phyloP scores from a whole-genome alignment of 805 yeast species.

The Pichia deserticola region DNA sequence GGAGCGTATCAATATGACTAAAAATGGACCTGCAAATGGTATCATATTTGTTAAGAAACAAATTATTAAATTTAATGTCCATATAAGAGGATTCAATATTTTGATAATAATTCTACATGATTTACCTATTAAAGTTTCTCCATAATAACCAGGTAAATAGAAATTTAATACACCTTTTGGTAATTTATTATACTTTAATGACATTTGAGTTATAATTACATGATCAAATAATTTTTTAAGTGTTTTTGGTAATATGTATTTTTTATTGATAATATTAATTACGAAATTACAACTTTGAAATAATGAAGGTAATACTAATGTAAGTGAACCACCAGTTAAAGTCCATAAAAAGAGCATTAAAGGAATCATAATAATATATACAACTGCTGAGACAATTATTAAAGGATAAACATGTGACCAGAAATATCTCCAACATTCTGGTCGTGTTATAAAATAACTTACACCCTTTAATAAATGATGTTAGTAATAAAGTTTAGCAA shows the following conservation, averaged over 20 bases:
- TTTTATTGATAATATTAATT: constrained; percentile 23
- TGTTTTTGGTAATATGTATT: constrained; percentile 27
- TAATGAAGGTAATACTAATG: constrained; percentile 20
- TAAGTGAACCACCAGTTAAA: constrained; percentile 20
- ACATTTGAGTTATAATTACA: constrained; percentile 19
- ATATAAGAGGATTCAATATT: constrained; percentile 30
- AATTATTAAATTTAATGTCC: constrained; percentile 31
- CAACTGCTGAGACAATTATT: constrained; percentile 13
- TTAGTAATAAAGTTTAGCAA: not conserved
- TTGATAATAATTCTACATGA: constrained; percentile 12
- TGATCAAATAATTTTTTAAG: constrained; percentile 26
- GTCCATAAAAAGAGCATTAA: constrained; percentile 14
- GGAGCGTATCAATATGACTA: constrained; percentile 44
- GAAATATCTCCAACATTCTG: constrained; percentile 22
- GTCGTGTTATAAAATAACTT: constrained; percentile 17
- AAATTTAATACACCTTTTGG: constrained; percentile 20
- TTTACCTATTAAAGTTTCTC: constrained; percentile 23
- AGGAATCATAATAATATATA: constrained; percentile 15
- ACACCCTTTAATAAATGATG: constrained; percentile 18
- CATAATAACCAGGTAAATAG: constrained; percentile 19
- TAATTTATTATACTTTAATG: constrained; percentile 17
- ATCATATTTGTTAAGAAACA: constrained; percentile 37
- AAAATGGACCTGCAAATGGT: constrained; percentile 54
- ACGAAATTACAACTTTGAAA: constrained; percentile 27
- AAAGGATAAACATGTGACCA: constrained; percentile 18